Evolutionary conservation across 805 yeast genomes (phyloP).

Genomic region (Maudiozyma barnettii): DNA sequence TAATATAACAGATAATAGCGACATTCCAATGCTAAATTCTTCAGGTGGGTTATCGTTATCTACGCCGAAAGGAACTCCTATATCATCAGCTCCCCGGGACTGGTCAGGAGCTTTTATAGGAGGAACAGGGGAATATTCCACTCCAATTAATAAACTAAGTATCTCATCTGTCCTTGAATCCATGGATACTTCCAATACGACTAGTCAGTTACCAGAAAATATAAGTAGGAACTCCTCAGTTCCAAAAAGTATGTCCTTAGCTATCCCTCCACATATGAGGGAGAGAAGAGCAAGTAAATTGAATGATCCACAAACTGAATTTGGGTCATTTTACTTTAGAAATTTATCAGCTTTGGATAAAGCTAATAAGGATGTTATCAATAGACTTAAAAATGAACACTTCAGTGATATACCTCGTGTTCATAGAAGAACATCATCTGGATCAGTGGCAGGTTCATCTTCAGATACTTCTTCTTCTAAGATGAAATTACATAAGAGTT

Average conservation of each 20-base stretch:
- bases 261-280: constrained; percentile 46
- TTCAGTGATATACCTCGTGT: constrained; percentile 27
- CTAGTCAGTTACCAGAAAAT: not conserved
- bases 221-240: constrained; percentile 26
- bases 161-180: constrained; percentile 23
- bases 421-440: constrained; percentile 28
- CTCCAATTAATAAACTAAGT: constrained; percentile 21
- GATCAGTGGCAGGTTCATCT: constrained; percentile 32
- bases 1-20: constrained; percentile 6
- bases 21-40: constrained; percentile 13
- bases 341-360: constrained; percentile 84
- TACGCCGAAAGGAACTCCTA: not conserved
- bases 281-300: constrained; percentile 68
- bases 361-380: constrained; percentile 88
- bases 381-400: constrained; percentile 77
- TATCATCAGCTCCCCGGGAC: constrained; percentile 6
- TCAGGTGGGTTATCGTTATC: not conserved
- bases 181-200: constrained; percentile 23
- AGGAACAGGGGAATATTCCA: constrained; percentile 4
- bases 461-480: constrained; percentile 22
- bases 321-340: constrained; percentile 88
- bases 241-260: constrained; percentile 34
- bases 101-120: constrained; percentile 5
- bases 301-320: constrained; percentile 62
- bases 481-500: constrained; percentile 10